Base-by-base conservation (phyloP, 208 protist species). In the Crithidia brevicula region DNA sequence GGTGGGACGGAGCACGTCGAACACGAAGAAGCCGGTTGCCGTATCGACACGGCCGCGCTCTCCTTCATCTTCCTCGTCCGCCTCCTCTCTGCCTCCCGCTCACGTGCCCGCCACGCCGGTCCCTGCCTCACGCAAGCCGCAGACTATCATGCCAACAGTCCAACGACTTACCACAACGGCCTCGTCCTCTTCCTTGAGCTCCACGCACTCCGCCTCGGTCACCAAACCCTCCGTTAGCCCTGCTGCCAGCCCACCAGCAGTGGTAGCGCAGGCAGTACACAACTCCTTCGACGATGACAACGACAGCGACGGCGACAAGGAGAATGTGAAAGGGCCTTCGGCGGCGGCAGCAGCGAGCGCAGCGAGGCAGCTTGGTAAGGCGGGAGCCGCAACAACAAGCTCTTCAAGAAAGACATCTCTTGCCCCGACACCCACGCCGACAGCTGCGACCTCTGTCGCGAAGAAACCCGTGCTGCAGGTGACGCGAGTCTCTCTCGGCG, bases 251-350 rank as follows among this genome's bases (percentile, higher is more conserved):
- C 49, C 27, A 36, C 49, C 27, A 4, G n/a, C n/a, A n/a, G n/a
- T n/a, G n/a, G n/a, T n/a, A n/a, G n/a, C n/a, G n/a, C 40, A 60
- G 27, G n/a, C 54, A 4, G 42, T 47, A 30, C 59, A 57, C 47
- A 74, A 75, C 38, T 72, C 68, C n/a, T 80, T 75, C 54, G 67
- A 79, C 46, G 38, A 65, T 8, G 67, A 81, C 57, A 38, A 67
- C 67, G 34, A 59, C 33, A 54, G 54, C 13, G 47, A 46, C 9
- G 18, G n/a, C 3, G 40, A 34, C 10, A 40, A 40, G 36, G 15
- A n/a, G n/a, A n/a, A n/a, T n/a, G n/a, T n/a, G n/a, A n/a, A n/a
- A n/a, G n/a, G n/a, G n/a, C n/a, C n/a, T n/a, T n/a, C n/a, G n/a
- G n/a, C n/a, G n/a, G n/a, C n/a, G n/a, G n/a, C n/a, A n/a, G n/a